These are phyloP conservation scores for Aechmea fasciata DNA, from an alignment of 176 grass and related monocot species.

Conservation along the genomic window DNA sequence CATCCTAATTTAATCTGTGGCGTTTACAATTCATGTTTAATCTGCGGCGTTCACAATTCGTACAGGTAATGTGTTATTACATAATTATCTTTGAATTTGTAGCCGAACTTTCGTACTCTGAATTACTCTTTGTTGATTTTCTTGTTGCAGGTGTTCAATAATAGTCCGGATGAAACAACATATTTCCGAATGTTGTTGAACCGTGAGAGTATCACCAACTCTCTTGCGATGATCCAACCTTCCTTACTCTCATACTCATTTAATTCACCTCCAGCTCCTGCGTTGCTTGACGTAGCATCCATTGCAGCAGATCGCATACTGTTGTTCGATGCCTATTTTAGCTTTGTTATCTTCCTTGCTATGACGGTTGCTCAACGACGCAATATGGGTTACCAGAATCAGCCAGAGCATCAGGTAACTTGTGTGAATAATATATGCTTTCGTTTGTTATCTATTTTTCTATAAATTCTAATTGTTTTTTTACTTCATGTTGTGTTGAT, in stretches of 20 bases:
- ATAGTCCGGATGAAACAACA: no score
- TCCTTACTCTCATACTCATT: constrained; percentile 89
- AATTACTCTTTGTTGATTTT: constrained; percentile 1
- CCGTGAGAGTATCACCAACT: constrained; percentile 82
- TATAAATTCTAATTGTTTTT: neutral
- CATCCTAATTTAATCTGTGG: constrained; percentile 88
- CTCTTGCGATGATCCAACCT: constrained; percentile 94
- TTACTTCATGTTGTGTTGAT: no score
- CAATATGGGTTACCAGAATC: constrained; percentile 96
- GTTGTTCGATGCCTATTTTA: constrained; percentile 94
- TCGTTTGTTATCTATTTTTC: neutral
- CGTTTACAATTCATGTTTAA: constrained; percentile 99
- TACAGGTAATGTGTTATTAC: constrained; percentile 51
- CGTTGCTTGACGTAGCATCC: constrained; percentile 83
- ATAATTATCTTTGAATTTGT: neutral
- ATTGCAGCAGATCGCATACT: constrained; percentile 86
- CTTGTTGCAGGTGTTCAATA: constrained; percentile 77
- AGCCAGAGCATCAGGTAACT: constrained; percentile 89
- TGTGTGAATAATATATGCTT: neutral
- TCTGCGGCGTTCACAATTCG: constrained; percentile 86
- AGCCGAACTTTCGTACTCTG: neutral
- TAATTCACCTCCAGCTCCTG: constrained; percentile 66
- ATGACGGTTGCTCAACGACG: constrained; percentile 97
- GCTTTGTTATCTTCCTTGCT: constrained; percentile 93
- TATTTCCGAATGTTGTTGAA: constrained; percentile 98